Conservation (phyloP, 2,329 filamentous ascomycete genomes). For the Aureobasidium zeae region DNA sequence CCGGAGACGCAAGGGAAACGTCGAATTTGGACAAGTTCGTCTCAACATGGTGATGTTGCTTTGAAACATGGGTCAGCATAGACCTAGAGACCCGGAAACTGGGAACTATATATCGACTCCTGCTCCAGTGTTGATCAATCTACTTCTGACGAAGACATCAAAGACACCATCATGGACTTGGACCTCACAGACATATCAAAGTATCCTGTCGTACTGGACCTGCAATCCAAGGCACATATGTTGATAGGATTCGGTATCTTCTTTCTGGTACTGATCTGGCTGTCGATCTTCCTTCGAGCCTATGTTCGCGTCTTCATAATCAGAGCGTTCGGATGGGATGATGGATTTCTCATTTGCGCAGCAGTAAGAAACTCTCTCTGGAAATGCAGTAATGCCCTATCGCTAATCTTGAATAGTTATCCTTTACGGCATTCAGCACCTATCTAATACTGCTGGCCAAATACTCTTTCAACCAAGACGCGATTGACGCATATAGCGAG, state of each 20-base stretch:
- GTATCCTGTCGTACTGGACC: constrained; percentile 5
- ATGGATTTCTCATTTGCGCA: constrained; percentile 13
- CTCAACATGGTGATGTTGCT: neutral
- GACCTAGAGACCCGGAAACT: neutral
- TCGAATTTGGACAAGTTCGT: no score
- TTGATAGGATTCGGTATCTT: neutral
- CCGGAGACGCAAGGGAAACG: no score
- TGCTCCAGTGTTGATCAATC: neutral
- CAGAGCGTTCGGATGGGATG: constrained; percentile 17
- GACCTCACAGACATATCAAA: neutral
- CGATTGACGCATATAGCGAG: no score
- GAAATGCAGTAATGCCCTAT: no score
- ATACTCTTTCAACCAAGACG: neutral
- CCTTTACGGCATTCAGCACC: neutral
- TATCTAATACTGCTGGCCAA: neutral
- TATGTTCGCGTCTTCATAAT: constrained; percentile 16
- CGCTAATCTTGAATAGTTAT: neutral
- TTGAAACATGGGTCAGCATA: neutral
- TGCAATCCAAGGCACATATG: neutral
- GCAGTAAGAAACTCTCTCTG: no score
- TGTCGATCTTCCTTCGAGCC: constrained; percentile 8
- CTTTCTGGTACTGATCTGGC: constrained; percentile 13
- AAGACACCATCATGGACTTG: neutral
- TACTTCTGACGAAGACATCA: neutral
- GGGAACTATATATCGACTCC: constrained; percentile 7